Evolutionary conservation across 2,329 filamentous ascomycete genomes (phyloP).

Genomic region (Penicillium verrucosum): DNA sequence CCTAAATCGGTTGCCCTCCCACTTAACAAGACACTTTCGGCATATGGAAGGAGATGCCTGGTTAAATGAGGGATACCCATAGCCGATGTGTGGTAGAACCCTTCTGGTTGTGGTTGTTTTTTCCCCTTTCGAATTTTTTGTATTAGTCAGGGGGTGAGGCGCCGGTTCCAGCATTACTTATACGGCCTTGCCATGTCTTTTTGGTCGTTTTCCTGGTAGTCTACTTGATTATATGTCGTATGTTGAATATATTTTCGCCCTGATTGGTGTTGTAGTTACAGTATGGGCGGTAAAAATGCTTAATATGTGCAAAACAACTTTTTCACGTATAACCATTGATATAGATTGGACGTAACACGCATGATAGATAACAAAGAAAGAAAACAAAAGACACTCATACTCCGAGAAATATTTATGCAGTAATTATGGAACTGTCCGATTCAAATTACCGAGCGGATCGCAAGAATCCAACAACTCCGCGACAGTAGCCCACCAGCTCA

Average conservation of each 20-base stretch:
- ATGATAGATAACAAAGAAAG: not conserved
- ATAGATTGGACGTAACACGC: slow-evolving; percentile 3
- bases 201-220: too few species aligned
- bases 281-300: too few species aligned
- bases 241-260: too few species aligned
- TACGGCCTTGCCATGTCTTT: too few species aligned
- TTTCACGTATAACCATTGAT: not conserved
- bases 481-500: slow-evolving; percentile 78
- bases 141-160: slow-evolving; percentile 1
- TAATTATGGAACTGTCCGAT: not conserved
- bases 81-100: not conserved
- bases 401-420: not conserved
- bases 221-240: too few species aligned
- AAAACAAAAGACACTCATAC: not conserved
- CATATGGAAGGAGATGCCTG: slow-evolving; percentile 31
- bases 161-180: not conserved
- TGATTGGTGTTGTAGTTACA: too few species aligned
- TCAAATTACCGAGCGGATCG: slow-evolving; percentile 51
- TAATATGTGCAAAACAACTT: too few species aligned
- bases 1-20: slow-evolving; percentile 1
- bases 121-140: not conserved
- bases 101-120: not conserved
- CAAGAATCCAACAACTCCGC: slow-evolving; percentile 79
- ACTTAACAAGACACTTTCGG: slow-evolving; percentile 25
- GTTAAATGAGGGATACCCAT: slow-evolving; percentile 39